Percentiles rank a stretch among this genome's conserved stretches.
phyloP scores from a whole-genome alignment of 257 asterid species.

The Orobanche coerulescens region DNA sequence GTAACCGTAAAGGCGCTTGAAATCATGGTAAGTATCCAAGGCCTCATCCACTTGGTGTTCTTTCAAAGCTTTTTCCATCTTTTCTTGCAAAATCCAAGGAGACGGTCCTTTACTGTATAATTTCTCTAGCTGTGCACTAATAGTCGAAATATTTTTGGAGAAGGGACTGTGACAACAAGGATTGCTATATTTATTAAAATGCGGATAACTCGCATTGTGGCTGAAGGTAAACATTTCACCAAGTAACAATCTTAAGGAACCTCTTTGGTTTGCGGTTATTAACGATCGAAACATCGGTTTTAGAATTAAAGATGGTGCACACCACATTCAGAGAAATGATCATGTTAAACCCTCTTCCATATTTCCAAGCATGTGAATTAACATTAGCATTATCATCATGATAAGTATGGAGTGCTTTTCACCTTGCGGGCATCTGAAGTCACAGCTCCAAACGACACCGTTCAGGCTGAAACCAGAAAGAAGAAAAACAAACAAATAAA shows the following conservation, averaged over 20 bases:
- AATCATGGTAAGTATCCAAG: slow-evolving; percentile 56
- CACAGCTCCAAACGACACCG: background rate
- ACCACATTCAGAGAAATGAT: no score
- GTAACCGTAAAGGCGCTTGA: slow-evolving; percentile 55
- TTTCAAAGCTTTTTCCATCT: slow-evolving; percentile 53
- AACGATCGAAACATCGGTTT: slow-evolving; percentile 18
- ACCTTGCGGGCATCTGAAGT: background rate
- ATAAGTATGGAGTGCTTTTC: background rate
- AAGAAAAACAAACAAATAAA: background rate
- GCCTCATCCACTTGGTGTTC: slow-evolving; percentile 57
- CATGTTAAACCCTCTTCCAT: background rate
- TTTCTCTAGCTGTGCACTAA: slow-evolving; percentile 28
- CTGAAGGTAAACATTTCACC: slow-evolving; percentile 20
- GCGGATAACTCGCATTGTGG: slow-evolving; percentile 11
- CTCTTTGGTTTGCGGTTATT: slow-evolving; percentile 20
- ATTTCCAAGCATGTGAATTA: background rate
- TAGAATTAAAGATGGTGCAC: background rate
- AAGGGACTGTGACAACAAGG: background rate
- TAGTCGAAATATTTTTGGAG: slow-evolving; percentile 23
- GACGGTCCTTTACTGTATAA: slow-evolving; percentile 32
- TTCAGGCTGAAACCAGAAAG: background rate
- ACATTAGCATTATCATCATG: background rate
- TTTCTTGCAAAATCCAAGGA: slow-evolving; percentile 36
- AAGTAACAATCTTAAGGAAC: slow-evolving; percentile 24
- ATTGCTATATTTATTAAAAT: slow-evolving; percentile 12